Percentiles rank a stretch among this genome's conserved stretches.
Conservation (phyloP, 129 eudicot species). For the Flaveria bidentis region DNA sequence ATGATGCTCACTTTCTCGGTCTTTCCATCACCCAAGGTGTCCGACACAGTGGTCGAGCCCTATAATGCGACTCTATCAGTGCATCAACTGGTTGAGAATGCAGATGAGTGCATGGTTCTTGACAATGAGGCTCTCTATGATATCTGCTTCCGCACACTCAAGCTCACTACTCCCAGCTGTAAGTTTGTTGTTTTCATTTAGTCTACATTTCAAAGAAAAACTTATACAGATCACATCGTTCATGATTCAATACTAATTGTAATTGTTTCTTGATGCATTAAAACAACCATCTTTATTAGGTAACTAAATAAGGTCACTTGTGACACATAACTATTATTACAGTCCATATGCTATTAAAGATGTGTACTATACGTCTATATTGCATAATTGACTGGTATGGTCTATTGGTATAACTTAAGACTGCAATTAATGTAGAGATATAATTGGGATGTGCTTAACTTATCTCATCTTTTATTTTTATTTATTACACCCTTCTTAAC, state of each 20-base stretch:
- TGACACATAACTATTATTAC: conserved; percentile 13
- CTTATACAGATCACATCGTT: not conserved
- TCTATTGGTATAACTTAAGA: conserved; percentile 8
- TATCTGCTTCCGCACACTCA: conserved; percentile 79
- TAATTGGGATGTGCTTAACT: not conserved
- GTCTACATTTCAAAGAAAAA: not conserved
- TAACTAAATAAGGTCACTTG: conserved; percentile 18
- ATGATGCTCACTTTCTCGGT: conserved; percentile 91
- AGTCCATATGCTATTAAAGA: conserved; percentile 11
- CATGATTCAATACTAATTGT: conserved; percentile 9
- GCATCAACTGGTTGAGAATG: conserved; percentile 82
- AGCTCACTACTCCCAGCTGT: conserved; percentile 91
- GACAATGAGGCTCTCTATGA: conserved; percentile 80
- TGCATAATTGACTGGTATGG: conserved; percentile 11
- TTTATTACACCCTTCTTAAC: too few species aligned
- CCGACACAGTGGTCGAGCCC: conserved; percentile 87
- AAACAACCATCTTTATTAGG: conserved; percentile 24
- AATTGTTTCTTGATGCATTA: conserved; percentile 2
- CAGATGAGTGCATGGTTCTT: conserved; percentile 86
- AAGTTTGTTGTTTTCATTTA: conserved; percentile 29
- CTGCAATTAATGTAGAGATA: conserved; percentile 11
- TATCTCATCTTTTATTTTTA: too few species aligned
- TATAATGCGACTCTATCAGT: conserved; percentile 82
- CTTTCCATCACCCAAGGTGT: conserved; percentile 80
- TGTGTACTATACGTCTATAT: not conserved